A percentile compares a stretch with the other conserved stretches of the same genome.
These are phyloP conservation scores for Cordyceps cateniannulata DNA, from an alignment of 2,329 filamentous ascomycete genomes.

Conservation along the genomic window DNA sequence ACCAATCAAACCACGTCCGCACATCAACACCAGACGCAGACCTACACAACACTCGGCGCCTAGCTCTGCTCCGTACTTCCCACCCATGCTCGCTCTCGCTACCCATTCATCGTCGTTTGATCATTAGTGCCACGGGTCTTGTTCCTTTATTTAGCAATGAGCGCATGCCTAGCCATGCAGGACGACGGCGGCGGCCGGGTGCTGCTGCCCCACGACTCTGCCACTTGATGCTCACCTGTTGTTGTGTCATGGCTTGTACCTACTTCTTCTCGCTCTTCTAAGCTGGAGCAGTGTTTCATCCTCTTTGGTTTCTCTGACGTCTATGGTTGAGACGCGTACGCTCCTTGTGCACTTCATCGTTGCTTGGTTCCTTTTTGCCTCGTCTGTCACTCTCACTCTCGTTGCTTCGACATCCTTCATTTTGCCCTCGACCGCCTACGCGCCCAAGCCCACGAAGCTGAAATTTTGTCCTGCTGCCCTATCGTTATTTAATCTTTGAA, in stretches of 20 bases:
- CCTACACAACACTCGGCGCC: background rate
- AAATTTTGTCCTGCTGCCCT: background rate
- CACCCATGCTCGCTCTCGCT: background rate
- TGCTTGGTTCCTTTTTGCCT: background rate
- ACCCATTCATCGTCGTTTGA: background rate
- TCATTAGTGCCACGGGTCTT: background rate
- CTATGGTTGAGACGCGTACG: conserved; percentile 3
- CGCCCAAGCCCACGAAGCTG: conserved; percentile 4
- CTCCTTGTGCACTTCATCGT: conserved; percentile 1
- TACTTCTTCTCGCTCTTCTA: background rate
- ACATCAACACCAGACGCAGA: background rate
- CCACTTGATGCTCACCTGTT: conserved; percentile 11
- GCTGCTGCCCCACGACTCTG: background rate
- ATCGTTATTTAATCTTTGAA: background rate
- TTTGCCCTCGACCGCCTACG: background rate
- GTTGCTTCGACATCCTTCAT: background rate
- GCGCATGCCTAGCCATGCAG: background rate
- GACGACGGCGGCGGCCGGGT: background rate
- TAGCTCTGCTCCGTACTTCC: background rate
- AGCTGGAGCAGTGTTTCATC: background rate
- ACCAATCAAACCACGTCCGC: background rate
- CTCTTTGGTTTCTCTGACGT: background rate
- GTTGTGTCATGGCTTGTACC: background rate
- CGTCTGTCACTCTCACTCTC: background rate
- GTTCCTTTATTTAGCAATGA: conserved; percentile 5